Evolutionary conservation across 306 rosid species (phyloP).

Genomic region (Oemleria cerasiformis): DNA sequence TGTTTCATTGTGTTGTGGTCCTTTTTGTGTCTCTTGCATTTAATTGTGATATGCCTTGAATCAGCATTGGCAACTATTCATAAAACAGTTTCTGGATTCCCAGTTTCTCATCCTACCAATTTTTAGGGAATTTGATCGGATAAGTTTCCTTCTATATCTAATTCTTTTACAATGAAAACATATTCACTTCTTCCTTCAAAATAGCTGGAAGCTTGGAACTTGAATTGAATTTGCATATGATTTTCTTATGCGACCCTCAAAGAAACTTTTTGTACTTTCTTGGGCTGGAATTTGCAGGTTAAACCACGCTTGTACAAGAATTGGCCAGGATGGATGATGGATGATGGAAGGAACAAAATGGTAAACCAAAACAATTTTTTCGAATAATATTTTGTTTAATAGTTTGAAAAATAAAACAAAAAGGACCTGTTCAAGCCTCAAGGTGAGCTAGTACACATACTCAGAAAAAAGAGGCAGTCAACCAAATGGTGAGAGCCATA

Average conservation of each 20-base stretch:
- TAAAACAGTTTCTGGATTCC: background rate
- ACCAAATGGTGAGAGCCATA: conserved; percentile 4
- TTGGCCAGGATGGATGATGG: background rate
- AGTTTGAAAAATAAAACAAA: background rate
- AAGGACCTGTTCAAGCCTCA: background rate
- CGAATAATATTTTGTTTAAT: too few species aligned
- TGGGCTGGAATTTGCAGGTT: background rate
- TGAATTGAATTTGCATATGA: too few species aligned
- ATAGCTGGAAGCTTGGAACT: background rate
- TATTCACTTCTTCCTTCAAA: too few species aligned
- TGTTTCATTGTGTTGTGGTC: background rate
- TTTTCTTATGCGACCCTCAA: background rate
- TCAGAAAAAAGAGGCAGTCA: background rate
- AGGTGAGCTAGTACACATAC: background rate
- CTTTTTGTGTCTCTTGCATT: background rate
- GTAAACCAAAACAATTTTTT: too few species aligned
- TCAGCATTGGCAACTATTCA: background rate
- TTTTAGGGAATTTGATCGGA: too few species aligned
- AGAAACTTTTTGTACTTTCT: background rate
- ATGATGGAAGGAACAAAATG: too few species aligned
- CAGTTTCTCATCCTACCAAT: background rate
- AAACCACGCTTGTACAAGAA: background rate
- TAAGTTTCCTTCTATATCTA: too few species aligned
- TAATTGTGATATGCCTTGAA: background rate
- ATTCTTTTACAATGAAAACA: too few species aligned